Conservation (phyloP, 2,329 filamentous ascomycete species). For the Penicillium sclerotigenum region DNA sequence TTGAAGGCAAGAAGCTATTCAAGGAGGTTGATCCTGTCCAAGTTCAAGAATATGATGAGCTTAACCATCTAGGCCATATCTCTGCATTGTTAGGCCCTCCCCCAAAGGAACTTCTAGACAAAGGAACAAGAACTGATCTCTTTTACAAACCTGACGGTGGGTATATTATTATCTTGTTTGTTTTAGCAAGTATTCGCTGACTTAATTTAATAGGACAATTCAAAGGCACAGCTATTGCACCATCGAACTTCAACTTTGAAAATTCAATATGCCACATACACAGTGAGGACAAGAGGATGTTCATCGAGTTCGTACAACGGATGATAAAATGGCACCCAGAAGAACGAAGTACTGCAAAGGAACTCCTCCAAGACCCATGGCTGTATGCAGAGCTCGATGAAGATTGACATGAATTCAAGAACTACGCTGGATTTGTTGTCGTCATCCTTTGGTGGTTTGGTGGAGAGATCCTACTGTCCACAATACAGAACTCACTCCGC, state of each 20-base stretch:
- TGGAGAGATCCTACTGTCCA: background rate
- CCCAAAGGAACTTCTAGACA: conserved; percentile 26
- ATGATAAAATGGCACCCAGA: conserved; percentile 32
- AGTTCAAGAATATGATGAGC: conserved; percentile 25
- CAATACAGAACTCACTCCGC: background rate
- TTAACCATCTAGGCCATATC: conserved; percentile 32
- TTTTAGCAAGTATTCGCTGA: background rate
- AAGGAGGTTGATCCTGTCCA: conserved; percentile 19
- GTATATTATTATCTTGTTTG: background rate
- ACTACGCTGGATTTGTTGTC: background rate
- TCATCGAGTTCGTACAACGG: conserved; percentile 28
- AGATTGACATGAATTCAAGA: background rate
- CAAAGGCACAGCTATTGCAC: background rate
- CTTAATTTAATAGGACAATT: conserved; percentile 1
- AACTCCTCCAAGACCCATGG: conserved; percentile 34
- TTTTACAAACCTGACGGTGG: conserved; percentile 6
- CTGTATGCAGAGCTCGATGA: conserved; percentile 12
- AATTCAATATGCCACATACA: conserved; percentile 14
- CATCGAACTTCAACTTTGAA: conserved; percentile 11
- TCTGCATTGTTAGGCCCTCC: conserved; percentile 29
- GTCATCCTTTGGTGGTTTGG: background rate
- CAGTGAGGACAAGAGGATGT: conserved; percentile 29
- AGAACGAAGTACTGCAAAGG: conserved; percentile 30
- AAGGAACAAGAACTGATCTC: conserved; percentile 17
- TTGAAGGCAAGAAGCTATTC: conserved; percentile 29